Base-by-base conservation (phyloP, 225 moss, liverwort and hornwort species). In the Asterella californica region DNA sequence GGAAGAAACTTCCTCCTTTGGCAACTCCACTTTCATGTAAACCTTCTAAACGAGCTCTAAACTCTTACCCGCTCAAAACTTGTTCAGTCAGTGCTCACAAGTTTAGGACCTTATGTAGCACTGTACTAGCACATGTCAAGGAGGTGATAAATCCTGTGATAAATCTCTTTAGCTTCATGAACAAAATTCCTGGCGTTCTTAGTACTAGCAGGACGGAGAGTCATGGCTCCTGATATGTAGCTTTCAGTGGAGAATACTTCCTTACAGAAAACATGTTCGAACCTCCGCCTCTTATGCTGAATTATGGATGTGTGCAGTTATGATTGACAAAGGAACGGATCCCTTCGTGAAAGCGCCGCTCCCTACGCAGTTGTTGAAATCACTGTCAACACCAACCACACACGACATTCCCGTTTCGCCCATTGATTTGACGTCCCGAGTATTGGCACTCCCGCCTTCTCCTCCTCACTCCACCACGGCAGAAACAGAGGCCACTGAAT, bases 1-100 rank as follows among this genome's bases (percentile, higher is more conserved):
- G 24, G 14, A 77, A 77, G 61, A 85, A 83, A 27, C 85, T 85
- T 79, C 77, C 85, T 59, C 82, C 82, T 2, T 48, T 85, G 65
- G 32, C 63, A 4, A 66, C 73, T 73, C 77, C 80, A 65, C 67
- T 72, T 67, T 80, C 80, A 50, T 73, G 85, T 82, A 82, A 0
- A 49, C 37, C 38, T 3, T 42, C 42, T 42, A 2, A 57, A 25
- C 25, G 37, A 9, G 24, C 48, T 11, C 27, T 21, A 24, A 24
- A 57, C 7, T 57, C 15, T 18, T 14, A 67, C 17, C 15, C 36
- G 36, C 36, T 42, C 42, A 36, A 0, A 36, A 36, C 15, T 67
- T 5, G 14, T 1, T 11, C 15, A 66, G 0, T 52, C 12, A 1
- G 10, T 52, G 12, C 24, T 22, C 12, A 3, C 15, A 60, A n/a